A percentile compares a stretch with the other conserved stretches of the same genome.
Evolutionary conservation across 2,329 filamentous ascomycete genomes (phyloP).

Genomic region (Aspergillus persii): DNA sequence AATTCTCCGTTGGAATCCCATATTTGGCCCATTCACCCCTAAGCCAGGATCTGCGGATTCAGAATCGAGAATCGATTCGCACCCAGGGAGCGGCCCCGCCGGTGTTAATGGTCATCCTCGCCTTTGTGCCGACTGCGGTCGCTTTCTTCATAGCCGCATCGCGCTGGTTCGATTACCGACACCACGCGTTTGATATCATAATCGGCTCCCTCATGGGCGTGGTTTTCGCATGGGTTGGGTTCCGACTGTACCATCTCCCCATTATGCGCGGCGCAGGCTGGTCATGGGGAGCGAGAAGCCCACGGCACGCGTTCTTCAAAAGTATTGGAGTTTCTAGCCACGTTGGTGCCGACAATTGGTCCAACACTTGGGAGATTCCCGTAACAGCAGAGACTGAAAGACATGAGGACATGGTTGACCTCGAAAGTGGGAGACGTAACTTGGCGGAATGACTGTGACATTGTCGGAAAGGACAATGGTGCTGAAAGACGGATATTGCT

Average conservation of each 20-base stretch:
- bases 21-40: slow-evolving; percentile 34
- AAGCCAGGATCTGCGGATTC: slow-evolving; percentile 20
- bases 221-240: slow-evolving; percentile 68
- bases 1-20: slow-evolving; percentile 48
- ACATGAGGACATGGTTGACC: slow-evolving; percentile 11
- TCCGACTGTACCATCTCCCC: slow-evolving; percentile 83
- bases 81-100: slow-evolving; percentile 79
- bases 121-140: slow-evolving; percentile 67
- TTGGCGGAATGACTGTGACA: slow-evolving; percentile 10
- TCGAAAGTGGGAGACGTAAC: slow-evolving; percentile 19
- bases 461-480: not conserved
- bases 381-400: slow-evolving; percentile 1
- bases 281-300: slow-evolving; percentile 79
- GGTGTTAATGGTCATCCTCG: slow-evolving; percentile 69
- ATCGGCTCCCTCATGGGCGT: slow-evolving; percentile 80
- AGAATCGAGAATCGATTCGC: slow-evolving; percentile 52
- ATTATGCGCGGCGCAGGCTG: slow-evolving; percentile 77
- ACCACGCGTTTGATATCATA: slow-evolving; percentile 90
- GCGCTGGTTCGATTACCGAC: slow-evolving; percentile 83
- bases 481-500: not conserved
- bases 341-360: slow-evolving; percentile 29
- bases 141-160: slow-evolving; percentile 82
- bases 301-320: slow-evolving; percentile 64
- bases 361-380: slow-evolving; percentile 10
- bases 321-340: slow-evolving; percentile 34